Evolutionary conservation across 495 filamentous ascomycete genomes (phyloP), one percentile per base, ranked within the genome.

Genomic region (Annulohypoxylon stygium): DNA sequence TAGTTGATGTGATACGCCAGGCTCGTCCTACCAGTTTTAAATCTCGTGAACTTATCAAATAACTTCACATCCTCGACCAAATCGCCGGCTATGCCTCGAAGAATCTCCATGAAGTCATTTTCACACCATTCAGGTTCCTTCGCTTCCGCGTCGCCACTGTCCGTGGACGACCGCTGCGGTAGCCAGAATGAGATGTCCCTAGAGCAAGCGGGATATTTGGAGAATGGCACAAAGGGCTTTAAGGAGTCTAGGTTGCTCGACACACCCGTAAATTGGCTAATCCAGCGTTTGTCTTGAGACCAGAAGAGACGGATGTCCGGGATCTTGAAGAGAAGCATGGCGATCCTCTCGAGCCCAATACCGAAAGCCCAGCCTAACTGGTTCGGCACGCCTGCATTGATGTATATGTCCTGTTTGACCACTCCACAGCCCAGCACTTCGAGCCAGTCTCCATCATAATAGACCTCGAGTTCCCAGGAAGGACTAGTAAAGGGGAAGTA

Each of bases 281-380:
- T 80, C 80, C 98, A 99, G 9, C 96, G 88, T 71, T 84, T 70
- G 75, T 99, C 96, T 55, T 84, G 81, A 9, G 92, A 96, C 97
- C 96, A 99, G 83, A 99, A 98, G 8, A 98, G 89, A n/a, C 96
- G 90, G 71, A 99, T 99, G 74, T 99, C 96, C 0, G 95, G 93
- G 55, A 99, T 97, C 51, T 91, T 90, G 81, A 97, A 99, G 4
- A 99, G 87, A 30, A 99, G 86, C 97, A 99, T 99, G 50, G 96
- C 94, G 61, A 99, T 92, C 61, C 96, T 88, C 77, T 99, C 96
- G 23, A 98, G 86, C 9, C 96, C 96, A 12, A 98, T 84, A 25
- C 96, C 97, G 76, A 98, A 99, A 7, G 96, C 97, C 97, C 96
- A 99, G 10, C 97, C 95, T 14, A 97, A 74, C 70, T 93, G 88